Evolutionary conservation across 2,329 filamentous ascomycete genomes (phyloP), one percentile per base, ranked within the genome.

Genomic region (Trichoderma oligosporum): DNA sequence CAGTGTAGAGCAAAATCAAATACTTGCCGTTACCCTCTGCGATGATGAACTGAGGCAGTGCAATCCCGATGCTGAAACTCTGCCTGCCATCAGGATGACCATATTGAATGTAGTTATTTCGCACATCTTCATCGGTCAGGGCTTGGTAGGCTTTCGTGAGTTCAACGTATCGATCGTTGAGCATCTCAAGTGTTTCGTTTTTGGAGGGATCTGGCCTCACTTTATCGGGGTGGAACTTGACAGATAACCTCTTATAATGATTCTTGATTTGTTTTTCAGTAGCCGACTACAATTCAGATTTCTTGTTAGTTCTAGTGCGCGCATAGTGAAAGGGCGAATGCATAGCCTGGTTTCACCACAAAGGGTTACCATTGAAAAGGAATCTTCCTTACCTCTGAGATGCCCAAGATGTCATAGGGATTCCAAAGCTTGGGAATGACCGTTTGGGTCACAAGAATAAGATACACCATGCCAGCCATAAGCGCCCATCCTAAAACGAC

Each of bases 41-140:
- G 56, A 99, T 82, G 66, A 99, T 91, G 74, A 94, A 90, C 71
- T 94, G 88, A 44, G 94, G 94, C 44, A 99, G 82, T 44, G 93
- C 94, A 64, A 99, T 99, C 62, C 94, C 93, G 68, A 99, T 97
- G 75, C 91, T 97, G 74, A 92, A 94, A 71, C 91, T 93, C 76
- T 99, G 94, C 81, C 97, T 97, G 70, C 94, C 94, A 71, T 99
- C 94, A 6, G 94, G 94, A 72, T 99, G 91, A 56, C 94, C 94
- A 68, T 88, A 99, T 72, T 96, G 89, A 53, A 96, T 86, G 74
- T 89, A 99, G 78, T 99, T 99, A 76, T 96, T 96, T 68, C 94
- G 89, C 60, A 97, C 83, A 39, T 97, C 94, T 75, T 99, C 95
- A 69, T 99, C 94, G 4, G 95, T 99, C 47, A 99, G 82, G 3